Conservation (phyloP, 352 stramenopile species). For the Thraustochytrium striatum region DNA sequence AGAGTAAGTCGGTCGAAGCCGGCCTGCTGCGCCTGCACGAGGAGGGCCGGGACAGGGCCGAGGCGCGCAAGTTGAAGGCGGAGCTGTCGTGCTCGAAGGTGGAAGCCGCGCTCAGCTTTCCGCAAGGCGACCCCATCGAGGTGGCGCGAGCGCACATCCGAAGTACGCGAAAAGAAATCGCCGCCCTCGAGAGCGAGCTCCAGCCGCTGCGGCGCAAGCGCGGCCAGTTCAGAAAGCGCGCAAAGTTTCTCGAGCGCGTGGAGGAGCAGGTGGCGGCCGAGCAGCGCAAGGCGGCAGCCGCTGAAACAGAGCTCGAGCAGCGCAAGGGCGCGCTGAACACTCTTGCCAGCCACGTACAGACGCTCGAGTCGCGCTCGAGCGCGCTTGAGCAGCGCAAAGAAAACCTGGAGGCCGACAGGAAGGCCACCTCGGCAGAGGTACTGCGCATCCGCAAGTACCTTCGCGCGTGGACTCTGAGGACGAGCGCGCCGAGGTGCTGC, state of each 20-base stretch:
- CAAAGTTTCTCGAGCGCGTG: neutral
- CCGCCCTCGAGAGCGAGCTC: neutral
- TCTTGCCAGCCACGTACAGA: neutral
- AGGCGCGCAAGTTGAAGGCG: neutral
- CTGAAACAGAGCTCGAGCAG: neutral
- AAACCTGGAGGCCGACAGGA: neutral
- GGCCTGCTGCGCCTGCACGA: neutral
- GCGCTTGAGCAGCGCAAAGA: neutral
- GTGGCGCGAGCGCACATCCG: neutral
- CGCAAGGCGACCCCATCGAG: neutral
- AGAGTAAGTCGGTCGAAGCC: neutral
- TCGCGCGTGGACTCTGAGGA: conserved; percentile 9
- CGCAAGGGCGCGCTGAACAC: neutral
- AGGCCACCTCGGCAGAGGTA: neutral
- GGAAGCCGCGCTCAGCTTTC: neutral
- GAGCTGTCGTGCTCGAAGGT: neutral
- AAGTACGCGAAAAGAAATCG: neutral
- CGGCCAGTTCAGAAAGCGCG: neutral
- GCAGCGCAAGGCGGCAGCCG: neutral
- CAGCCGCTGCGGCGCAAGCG: neutral
- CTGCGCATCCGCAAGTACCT: conserved; percentile 22
- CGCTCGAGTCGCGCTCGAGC: neutral
- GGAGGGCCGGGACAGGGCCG: neutral
- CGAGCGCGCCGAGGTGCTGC: neutral
- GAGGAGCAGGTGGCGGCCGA: neutral